Base-by-base conservation (phyloP, 768 basidiomycete genomes). In the Serendipita sp. region DNA sequence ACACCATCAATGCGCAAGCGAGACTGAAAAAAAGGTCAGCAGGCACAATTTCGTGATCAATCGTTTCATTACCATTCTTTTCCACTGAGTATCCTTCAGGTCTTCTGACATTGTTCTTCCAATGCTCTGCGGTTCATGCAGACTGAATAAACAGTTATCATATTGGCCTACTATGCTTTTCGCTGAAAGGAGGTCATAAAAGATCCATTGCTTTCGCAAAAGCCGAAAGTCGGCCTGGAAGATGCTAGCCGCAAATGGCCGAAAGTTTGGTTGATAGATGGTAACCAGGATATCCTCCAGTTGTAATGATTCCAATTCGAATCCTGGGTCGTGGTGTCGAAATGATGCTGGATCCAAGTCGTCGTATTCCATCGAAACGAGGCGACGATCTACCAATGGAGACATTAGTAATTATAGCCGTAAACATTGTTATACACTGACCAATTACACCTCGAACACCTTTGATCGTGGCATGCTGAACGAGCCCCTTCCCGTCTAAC, bases 131-230 rank as follows among this genome's bases (percentile, higher is more conserved):
- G 95, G 95, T 71, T 85, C 88, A 71, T 98, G 96, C 68, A 99
- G 72, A 72, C 94, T 97, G 76, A 96, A 96, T 18, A 99, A 72
- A 70, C 96, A 99, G 71, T 97, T 97, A 73, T 99, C 96, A 68
- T 92, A 90, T 73, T 99, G 96, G 3, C 96, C 96, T 7, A 96
- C 95, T 46, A 98, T 88, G 68, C 88, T 90, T 71, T 97, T 94
- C 0, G 96, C 94, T n/a, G 80, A 81, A 66, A 98, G 75, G 68
- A 98, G 85, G 74, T 99, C 96, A 73, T 94, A 94, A 74, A 96
- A 96, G 44, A 95, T 69, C 92, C 92, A 98, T 70, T 88, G 85
- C 73, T 96, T 97, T 64, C 96, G 79, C 68, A 98, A 83, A 34
- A 78, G 80, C 11, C 81, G 80, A 41, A 97, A 81, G 69, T 91